phyloP scores from a whole-genome alignment of 768 basidiomycete genomes.

The Tylopilus rubrobrunneus region DNA sequence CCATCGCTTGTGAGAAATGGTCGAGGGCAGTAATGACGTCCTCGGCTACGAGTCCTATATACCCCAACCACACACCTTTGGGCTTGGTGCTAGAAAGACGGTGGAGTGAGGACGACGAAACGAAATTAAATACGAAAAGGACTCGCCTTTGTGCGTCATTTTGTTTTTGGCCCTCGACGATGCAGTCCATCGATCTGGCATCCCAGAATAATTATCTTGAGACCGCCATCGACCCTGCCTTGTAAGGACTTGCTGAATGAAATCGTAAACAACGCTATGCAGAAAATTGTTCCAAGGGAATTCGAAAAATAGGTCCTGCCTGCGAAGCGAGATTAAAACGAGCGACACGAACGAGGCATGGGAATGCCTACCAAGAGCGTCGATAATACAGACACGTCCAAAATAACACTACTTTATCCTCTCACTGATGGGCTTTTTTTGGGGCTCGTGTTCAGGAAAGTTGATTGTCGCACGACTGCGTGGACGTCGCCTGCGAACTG shows the following conservation, averaged over 20 bases:
- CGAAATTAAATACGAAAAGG: not conserved
- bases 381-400: slow-evolving; percentile 68
- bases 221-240: slow-evolving; percentile 75
- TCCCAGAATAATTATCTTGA: slow-evolving; percentile 88
- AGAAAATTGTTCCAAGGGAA: slow-evolving; percentile 98
- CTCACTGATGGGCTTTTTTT: slow-evolving; percentile 65
- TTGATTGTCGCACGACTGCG: slow-evolving; percentile 46
- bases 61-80: slow-evolving; percentile 79
- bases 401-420: slow-evolving; percentile 72
- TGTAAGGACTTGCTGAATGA: slow-evolving; percentile 94
- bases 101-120: not conserved
- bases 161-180: slow-evolving; percentile 78
- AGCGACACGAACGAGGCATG: not conserved
- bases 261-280: slow-evolving; percentile 93
- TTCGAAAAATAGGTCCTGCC: slow-evolving; percentile 88
- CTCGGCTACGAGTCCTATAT: slow-evolving; percentile 97
- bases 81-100: slow-evolving; percentile 51
- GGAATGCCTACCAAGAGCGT: slow-evolving; percentile 66
- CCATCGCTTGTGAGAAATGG: slow-evolving; percentile 58
- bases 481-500: slow-evolving; percentile 34
- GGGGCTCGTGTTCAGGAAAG: slow-evolving; percentile 41
- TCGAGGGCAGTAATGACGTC: slow-evolving; percentile 89
- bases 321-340: not conserved
- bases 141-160: slow-evolving; percentile 76
- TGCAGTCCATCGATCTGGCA: slow-evolving; percentile 74